Base-by-base conservation (phyloP, 345 rosid genomes). In the Rubroshorea leprosula region DNA sequence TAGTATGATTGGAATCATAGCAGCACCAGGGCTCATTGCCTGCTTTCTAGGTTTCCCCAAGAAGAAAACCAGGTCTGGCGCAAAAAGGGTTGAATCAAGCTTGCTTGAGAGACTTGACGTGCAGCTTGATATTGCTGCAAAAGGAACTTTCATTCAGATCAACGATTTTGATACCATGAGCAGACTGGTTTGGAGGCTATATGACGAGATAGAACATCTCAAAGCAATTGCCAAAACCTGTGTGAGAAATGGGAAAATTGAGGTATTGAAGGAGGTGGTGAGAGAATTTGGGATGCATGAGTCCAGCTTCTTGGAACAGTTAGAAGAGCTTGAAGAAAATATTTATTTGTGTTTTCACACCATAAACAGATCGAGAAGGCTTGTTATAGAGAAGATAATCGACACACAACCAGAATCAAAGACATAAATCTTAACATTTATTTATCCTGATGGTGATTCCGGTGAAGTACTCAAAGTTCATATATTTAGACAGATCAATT, bases 121-220 rank as follows among this genome's bases (percentile, higher is more conserved):
- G 9, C 86, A 92, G 74, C 76, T 89, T n/a, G 92, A 93, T 41
- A 57, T 70, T 19, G 93, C 96, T 6, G 94, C 91, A 0, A 93
- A 78, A 76, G 93, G 89, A 61, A 67, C 77, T 35, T 93, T 73
- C 52, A 78, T 87, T 69, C 14, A 85, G 74, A 70, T 82, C 48
- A 87, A 93, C n/a, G 96, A 87, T 69, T 78, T 93, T 49, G 81
- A 84, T 44, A 89, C 96, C 0, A 63, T 89, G 56, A 74, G 90
- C 55, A 66, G 85, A 66, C 61, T 85, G 62, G 78, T 72, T 3
- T 67, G 67, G 80, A 80, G 93, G 63, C 61, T 89, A 55, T 51
- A 68, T 12, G 86, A 81, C 5, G 95, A 93, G 76, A 59, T 83
- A 8, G 88, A 85, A 21, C 94, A 89, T 55, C 57, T 72, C 3